Conservation (phyloP, 257 asterid species). For the Prunella vulgaris region DNA sequence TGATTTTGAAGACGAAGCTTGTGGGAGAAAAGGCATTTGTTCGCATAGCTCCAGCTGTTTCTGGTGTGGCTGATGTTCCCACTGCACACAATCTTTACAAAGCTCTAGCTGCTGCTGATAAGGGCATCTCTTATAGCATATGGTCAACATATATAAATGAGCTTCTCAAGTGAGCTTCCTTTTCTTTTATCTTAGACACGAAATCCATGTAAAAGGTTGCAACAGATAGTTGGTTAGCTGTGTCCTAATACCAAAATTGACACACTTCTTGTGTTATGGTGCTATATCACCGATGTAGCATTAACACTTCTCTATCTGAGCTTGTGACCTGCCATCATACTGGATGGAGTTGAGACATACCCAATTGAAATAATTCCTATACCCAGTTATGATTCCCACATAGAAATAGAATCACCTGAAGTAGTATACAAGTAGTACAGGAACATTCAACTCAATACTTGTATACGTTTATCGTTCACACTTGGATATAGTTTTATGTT, state of each 20-base stretch:
- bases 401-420: too few relatives aligned
- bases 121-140: slow-evolving; percentile 62
- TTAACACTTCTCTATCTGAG: too few relatives aligned
- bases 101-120: slow-evolving; percentile 77
- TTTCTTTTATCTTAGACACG: neutral
- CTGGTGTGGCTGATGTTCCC: slow-evolving; percentile 93
- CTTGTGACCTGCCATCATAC: too few relatives aligned
- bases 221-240: neutral
- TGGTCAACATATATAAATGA: slow-evolving; percentile 82
- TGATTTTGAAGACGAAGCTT: slow-evolving; percentile 50
- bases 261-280: neutral
- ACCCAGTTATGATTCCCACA: too few relatives aligned
- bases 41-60: slow-evolving; percentile 92
- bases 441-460: too few relatives aligned
- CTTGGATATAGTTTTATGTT: too few relatives aligned
- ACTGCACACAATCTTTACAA: slow-evolving; percentile 86
- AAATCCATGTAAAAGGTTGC: neutral
- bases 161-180: slow-evolving; percentile 76
- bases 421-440: too few relatives aligned
- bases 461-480: too few relatives aligned
- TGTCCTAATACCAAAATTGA: neutral
- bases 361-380: too few relatives aligned
- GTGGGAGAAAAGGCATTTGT: slow-evolving; percentile 94
- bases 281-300: too few relatives aligned
- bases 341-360: too few relatives aligned